These are phyloP conservation scores for Paramecium pentaurelia DNA, from an alignment of 73 alveolate species.

Conservation along the genomic window DNA sequence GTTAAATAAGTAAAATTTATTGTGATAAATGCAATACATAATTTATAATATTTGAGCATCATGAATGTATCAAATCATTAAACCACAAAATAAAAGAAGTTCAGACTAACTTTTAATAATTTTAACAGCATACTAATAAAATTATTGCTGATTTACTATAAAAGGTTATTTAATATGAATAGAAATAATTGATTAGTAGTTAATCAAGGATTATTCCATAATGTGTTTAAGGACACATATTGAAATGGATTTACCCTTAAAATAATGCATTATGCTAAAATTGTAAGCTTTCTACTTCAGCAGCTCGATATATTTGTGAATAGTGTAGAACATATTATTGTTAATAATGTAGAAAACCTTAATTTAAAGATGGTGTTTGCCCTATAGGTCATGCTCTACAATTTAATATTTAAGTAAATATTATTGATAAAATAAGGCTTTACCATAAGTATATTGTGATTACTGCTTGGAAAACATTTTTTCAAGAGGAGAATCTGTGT, in stretches of 20 bases:
- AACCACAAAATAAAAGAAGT: neutral
- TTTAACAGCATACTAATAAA: neutral
- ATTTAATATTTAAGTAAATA: neutral
- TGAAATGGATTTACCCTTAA: neutral
- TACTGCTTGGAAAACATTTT: neutral
- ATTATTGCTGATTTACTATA: neutral
- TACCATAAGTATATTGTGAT: neutral
- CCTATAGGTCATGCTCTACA: neutral
- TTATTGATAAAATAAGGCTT: neutral
- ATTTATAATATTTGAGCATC: neutral
- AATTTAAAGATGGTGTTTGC: neutral
- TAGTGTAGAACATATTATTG: neutral
- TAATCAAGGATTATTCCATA: neutral
- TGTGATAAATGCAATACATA: neutral
- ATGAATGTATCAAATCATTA: neutral
- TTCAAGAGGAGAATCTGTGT: neutral
- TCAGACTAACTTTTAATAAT: neutral
- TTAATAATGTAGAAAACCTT: neutral
- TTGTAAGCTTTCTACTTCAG: neutral
- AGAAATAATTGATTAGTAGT: too few species aligned
- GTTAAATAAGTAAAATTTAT: too few species aligned
- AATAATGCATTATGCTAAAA: neutral
- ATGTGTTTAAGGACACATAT: neutral
- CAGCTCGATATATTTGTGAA: neutral
- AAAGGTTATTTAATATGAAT: neutral